These are phyloP conservation scores for Terana coerulea DNA, from an alignment of 768 basidiomycete genomes.

Conservation along the genomic window DNA sequence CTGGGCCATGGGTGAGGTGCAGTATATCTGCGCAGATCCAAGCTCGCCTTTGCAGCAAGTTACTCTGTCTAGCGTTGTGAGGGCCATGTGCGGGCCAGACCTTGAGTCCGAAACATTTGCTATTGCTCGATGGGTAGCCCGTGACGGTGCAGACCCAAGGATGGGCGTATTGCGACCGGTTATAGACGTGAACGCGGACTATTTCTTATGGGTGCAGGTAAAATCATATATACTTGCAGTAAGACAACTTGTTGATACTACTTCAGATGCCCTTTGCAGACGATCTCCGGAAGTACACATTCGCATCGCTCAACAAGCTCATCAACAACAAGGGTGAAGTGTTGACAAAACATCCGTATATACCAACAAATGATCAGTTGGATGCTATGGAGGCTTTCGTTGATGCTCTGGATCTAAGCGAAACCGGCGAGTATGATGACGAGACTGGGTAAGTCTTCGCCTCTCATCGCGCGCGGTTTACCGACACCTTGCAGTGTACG, in stretches of 20 bases:
- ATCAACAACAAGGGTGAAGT: conserved; percentile 71
- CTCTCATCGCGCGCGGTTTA: background rate
- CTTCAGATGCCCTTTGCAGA: conserved; percentile 91
- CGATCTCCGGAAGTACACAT: conserved; percentile 84
- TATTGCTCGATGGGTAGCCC: conserved; percentile 78
- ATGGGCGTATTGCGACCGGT: conserved; percentile 76
- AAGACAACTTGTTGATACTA: background rate
- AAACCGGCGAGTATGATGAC: conserved; percentile 71
- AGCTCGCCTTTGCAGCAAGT: conserved; percentile 66
- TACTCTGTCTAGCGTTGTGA: conserved; percentile 81
- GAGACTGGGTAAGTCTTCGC: conserved; percentile 52
- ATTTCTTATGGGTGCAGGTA: conserved; percentile 82
- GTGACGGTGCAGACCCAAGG: conserved; percentile 73
- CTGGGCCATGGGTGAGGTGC: conserved; percentile 77
- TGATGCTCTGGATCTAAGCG: conserved; percentile 83
- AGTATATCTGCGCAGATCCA: conserved; percentile 81
- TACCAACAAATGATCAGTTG: conserved; percentile 76
- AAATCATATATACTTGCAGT: conserved; percentile 12
- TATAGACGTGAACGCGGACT: conserved; percentile 57
- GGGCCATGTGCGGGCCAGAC: conserved; percentile 67
- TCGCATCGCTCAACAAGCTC: conserved; percentile 74
- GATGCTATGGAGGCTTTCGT: conserved; percentile 86
- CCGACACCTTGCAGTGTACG: conserved; percentile 43
- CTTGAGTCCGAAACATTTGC: no score
- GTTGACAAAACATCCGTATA: conserved; percentile 71